A percentile compares a stretch with the other conserved stretches of the same genome.
These are phyloP conservation scores for Collybia nuda DNA, from an alignment of 768 basidiomycete genomes.

Conservation along the genomic window DNA sequence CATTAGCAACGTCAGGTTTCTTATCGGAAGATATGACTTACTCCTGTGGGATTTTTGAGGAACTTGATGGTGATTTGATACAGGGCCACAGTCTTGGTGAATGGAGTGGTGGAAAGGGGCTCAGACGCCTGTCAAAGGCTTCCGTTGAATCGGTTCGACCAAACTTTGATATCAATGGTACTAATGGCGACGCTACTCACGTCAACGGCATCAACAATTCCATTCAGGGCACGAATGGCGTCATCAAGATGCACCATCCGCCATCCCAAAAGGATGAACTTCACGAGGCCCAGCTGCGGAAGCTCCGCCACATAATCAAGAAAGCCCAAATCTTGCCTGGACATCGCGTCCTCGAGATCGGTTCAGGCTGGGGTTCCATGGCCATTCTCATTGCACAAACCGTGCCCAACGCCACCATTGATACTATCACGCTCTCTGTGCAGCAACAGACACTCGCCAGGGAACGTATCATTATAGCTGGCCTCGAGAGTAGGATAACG, in stretches of 20 bases:
- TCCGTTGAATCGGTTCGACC: conserved; percentile 4
- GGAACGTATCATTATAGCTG: conserved; percentile 51
- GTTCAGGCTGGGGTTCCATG: conserved; percentile 78
- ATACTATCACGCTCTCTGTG: conserved; percentile 71
- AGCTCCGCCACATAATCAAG: conserved; percentile 60
- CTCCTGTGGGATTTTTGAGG: conserved; percentile 68
- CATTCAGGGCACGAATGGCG: no score
- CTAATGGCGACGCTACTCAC: not conserved
- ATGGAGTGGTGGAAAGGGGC: conserved; percentile 37
- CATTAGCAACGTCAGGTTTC: conserved; percentile 35
- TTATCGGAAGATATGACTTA: conserved; percentile 76
- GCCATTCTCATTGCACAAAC: conserved; percentile 60
- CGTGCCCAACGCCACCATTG: conserved; percentile 56
- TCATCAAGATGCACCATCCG: not conserved
- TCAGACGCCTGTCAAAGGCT: conserved; percentile 21
- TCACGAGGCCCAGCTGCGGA: conserved; percentile 57
- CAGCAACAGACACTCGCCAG: conserved; percentile 63
- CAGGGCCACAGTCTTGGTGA: conserved; percentile 21
- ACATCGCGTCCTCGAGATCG: conserved; percentile 67
- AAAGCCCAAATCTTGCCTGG: conserved; percentile 62
- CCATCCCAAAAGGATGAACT: conserved; percentile 24
- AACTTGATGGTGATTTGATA: conserved; percentile 58
- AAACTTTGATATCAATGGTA: conserved; percentile 13
- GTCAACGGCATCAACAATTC: no score
- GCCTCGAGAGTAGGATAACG: conserved; percentile 48